Conservation (phyloP, 306 rosid species). For the Erythrophleum fordii region DNA sequence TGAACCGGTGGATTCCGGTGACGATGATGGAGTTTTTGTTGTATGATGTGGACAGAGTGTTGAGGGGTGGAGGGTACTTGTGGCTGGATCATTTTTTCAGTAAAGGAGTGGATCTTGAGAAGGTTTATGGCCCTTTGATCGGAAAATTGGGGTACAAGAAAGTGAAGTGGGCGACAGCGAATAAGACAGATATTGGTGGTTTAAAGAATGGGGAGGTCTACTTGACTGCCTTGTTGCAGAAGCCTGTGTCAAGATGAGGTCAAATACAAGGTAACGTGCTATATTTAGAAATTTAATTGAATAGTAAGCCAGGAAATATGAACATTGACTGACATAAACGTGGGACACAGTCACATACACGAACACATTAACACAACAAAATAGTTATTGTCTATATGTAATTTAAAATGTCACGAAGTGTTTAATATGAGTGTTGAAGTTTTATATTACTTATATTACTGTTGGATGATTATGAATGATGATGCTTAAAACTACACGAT, state of each 20-base stretch:
- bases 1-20: slow-evolving; percentile 92
- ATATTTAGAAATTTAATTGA: background rate
- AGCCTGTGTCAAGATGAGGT: slow-evolving; percentile 76
- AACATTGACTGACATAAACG: no score
- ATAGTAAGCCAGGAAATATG: background rate
- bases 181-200: slow-evolving; percentile 63
- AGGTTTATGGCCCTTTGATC: slow-evolving; percentile 75
- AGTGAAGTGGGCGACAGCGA: slow-evolving; percentile 90
- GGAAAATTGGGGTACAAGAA: slow-evolving; percentile 84
- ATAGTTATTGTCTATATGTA: no score
- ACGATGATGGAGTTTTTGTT: slow-evolving; percentile 80
- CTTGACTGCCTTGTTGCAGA: slow-evolving; percentile 88
- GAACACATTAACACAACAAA: no score
- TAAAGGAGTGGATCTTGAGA: slow-evolving; percentile 76
- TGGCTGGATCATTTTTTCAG: slow-evolving; percentile 94
- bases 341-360: no score
- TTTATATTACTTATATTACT: background rate
- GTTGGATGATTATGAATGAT: background rate
- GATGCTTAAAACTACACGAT: background rate
- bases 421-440: background rate
- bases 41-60: slow-evolving; percentile 79
- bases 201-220: slow-evolving; percentile 79
- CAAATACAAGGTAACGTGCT: slow-evolving; percentile 32
- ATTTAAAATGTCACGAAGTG: background rate
- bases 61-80: slow-evolving; percentile 89